These are phyloP conservation scores for Haplosporangium sp. DNA, from an alignment of 371 early-diverging fungal species.

Conservation along the genomic window DNA sequence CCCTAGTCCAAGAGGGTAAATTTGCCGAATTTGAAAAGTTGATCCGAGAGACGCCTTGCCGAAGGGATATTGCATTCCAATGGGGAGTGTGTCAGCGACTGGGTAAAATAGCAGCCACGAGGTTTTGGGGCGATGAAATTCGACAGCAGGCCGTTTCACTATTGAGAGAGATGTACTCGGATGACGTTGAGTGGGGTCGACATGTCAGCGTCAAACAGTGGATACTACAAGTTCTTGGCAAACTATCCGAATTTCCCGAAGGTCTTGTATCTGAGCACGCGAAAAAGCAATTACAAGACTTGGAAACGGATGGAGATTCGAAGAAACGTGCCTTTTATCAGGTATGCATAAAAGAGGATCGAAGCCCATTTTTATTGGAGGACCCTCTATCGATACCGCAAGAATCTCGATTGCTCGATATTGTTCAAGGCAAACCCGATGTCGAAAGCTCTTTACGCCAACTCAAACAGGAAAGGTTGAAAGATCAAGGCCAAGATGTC, in stretches of 20 bases:
- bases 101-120: conserved; percentile 15
- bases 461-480: conserved; percentile 3
- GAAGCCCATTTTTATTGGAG: too few relatives aligned
- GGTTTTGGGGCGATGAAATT: conserved; percentile 1
- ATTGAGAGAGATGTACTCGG: not conserved
- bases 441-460: conserved; percentile 2
- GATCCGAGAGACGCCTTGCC: conserved; percentile 20
- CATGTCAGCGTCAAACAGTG: conserved; percentile 9
- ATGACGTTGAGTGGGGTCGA: conserved; percentile 14
- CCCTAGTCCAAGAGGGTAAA: conserved; percentile 7
- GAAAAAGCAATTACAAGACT: not conserved
- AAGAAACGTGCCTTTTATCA: not conserved
- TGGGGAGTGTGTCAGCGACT: conserved; percentile 25
- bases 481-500: not conserved
- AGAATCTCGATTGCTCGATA: not conserved
- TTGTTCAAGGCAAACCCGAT: not conserved
- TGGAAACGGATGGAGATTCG: not conserved
- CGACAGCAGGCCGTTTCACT: not conserved
- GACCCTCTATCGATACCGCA: not conserved
- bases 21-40: conserved; percentile 5
- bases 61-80: not conserved
- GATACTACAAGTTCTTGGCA: conserved; percentile 12
- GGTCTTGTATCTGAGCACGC: too few relatives aligned
- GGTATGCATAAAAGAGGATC: too few relatives aligned
- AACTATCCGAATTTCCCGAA: not conserved